phyloP scores from a whole-genome alignment of 2,329 filamentous ascomycete genomes.

The Verticillium dahliae region DNA sequence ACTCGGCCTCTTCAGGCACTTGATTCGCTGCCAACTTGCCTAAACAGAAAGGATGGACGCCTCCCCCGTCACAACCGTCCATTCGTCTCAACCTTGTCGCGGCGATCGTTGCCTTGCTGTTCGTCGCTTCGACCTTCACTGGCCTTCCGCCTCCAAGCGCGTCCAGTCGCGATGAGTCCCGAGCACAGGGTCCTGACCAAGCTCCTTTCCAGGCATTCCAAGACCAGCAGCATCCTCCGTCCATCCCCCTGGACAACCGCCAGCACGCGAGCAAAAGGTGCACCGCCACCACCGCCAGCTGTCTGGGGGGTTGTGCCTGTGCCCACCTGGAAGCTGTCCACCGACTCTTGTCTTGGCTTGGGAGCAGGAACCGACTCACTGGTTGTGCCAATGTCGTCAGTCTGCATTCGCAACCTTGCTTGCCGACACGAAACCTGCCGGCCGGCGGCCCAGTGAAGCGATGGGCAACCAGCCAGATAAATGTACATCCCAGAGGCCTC shows the following conservation, averaged over 20 bases:
- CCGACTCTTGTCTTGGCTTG: not conserved
- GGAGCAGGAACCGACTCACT: not conserved
- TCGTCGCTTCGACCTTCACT: not conserved
- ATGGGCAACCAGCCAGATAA: slow-evolving; percentile 5
- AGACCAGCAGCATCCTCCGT: not conserved
- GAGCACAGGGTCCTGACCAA: not conserved
- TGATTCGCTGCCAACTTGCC: slow-evolving; percentile 3
- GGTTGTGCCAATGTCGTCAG: slow-evolving; percentile 12
- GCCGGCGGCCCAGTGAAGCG: not conserved
- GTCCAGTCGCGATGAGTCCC: not conserved
- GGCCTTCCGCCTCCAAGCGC: not conserved
- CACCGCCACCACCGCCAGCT: slow-evolving; percentile 10
- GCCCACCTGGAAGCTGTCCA: not conserved
- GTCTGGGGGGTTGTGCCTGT: slow-evolving; percentile 1
- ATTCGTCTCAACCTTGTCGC: not conserved
- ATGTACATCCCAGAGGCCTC: slow-evolving; percentile 7
- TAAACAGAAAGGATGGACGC: not conserved
- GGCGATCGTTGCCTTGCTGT: slow-evolving; percentile 1
- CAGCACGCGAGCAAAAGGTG: not conserved
- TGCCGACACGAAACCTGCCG: not conserved
- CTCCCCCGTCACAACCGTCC: not conserved
- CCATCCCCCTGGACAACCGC: not conserved
- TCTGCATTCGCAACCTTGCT: slow-evolving; percentile 8
- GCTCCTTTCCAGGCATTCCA: not conserved
- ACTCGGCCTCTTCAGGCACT: not conserved